Percentiles rank a stretch among this genome's conserved stretches.
These are phyloP conservation scores for Verticillium zaregamsianum DNA, from an alignment of 2,329 filamentous ascomycete species.

Conservation along the genomic window DNA sequence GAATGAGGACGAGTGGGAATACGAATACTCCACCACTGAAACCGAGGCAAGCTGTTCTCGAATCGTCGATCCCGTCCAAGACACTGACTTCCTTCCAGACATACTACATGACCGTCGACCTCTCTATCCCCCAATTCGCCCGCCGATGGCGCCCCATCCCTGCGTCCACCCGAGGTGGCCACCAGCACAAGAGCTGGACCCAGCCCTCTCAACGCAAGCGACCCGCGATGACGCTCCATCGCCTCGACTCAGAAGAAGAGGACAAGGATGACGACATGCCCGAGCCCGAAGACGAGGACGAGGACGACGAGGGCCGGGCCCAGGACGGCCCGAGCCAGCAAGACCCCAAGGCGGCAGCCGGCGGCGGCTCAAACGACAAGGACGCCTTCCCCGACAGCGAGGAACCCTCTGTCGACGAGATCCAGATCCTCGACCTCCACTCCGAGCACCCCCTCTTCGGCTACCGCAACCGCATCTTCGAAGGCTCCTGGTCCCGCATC, in stretches of 20 bases:
- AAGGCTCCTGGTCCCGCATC: constrained; percentile 75
- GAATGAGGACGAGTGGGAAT: constrained; percentile 61
- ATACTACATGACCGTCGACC: constrained; percentile 60
- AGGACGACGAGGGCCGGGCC: constrained; percentile 7
- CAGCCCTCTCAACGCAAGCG: constrained; percentile 20
- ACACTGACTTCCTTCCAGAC: constrained; percentile 35
- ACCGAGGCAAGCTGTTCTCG: constrained; percentile 50
- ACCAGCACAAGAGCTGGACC: constrained; percentile 38
- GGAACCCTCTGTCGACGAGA: constrained; percentile 28
- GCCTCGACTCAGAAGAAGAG: constrained; percentile 16
- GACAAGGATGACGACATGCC: constrained; percentile 17
- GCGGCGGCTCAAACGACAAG: constrained; percentile 21
- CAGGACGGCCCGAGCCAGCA: constrained; percentile 5
- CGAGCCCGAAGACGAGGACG: constrained; percentile 20
- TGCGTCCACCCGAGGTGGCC: constrained; percentile 35
- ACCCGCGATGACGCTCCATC: constrained; percentile 13
- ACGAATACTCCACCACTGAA: constrained; percentile 61
- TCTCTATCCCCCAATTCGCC: constrained; percentile 57
- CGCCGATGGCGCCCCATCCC: constrained; percentile 20
- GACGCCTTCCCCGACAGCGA: constrained; percentile 9
- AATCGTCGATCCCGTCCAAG: background rate
- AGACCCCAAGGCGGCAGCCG: constrained; percentile 12
- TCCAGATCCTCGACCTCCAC: constrained; percentile 84
- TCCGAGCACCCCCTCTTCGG: constrained; percentile 71
- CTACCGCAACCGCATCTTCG: constrained; percentile 74